These are phyloP conservation scores for Fusarium verrucosum DNA, from an alignment of 2,329 filamentous ascomycete species.

Conservation along the genomic window DNA sequence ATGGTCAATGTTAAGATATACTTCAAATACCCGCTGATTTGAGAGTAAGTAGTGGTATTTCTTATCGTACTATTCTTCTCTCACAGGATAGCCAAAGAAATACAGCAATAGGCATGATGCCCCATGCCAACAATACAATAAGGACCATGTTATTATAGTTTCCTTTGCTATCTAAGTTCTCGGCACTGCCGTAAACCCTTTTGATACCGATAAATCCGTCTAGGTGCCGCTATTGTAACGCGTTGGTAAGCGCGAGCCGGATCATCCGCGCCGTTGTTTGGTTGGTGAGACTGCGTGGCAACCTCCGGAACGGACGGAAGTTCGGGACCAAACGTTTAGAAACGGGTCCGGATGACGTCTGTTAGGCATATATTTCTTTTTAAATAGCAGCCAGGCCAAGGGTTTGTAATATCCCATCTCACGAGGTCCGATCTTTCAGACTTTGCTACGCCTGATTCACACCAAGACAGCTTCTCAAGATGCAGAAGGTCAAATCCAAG, in stretches of 20 bases:
- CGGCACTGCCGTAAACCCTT: background rate
- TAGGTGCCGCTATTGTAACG: too few relatives aligned
- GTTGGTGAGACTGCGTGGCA: constrained; percentile 3
- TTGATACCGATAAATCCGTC: background rate
- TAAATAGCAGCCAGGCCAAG: background rate
- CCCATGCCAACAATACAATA: too few relatives aligned
- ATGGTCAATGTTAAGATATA: background rate
- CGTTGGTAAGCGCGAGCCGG: background rate
- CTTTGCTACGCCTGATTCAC: accelerated
- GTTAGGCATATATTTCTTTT: background rate
- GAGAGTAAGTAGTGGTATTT: background rate
- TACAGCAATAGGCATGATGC: too few relatives aligned
- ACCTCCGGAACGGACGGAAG: constrained; percentile 10
- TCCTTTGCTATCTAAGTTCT: background rate
- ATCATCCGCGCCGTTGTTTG: constrained; percentile 1
- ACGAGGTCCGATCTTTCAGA: background rate
- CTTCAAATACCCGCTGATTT: background rate
- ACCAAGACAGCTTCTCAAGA: constrained; percentile 9
- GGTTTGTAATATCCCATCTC: background rate
- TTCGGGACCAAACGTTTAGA: background rate
- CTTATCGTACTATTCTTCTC: background rate
- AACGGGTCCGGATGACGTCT: constrained; percentile 17
- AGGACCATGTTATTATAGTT: background rate
- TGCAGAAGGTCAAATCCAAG: constrained; percentile 49
- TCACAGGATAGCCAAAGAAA: background rate